Evolutionary conservation across 352 stramenopile species (phyloP).

Genomic region (Phytophthora capsici): DNA sequence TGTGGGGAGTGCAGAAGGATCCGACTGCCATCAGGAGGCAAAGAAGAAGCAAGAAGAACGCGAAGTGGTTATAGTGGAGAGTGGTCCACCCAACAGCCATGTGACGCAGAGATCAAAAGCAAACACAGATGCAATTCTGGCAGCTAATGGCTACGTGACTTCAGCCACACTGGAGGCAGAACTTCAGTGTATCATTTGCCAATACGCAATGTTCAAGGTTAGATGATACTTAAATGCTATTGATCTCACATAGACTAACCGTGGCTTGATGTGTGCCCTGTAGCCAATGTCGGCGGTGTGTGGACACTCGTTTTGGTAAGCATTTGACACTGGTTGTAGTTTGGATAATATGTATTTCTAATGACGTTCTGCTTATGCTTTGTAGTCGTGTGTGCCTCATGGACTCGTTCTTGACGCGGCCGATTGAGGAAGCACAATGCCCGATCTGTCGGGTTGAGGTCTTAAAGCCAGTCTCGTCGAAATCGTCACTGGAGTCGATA

Average conservation of each 20-base stretch:
- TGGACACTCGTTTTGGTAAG: constrained; percentile 64
- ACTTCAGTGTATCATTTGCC: constrained; percentile 64
- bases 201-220: constrained; percentile 63
- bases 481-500: constrained; percentile 26
- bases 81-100: background rate
- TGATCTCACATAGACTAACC: constrained; percentile 1
- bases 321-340: background rate
- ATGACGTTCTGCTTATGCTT: constrained; percentile 3
- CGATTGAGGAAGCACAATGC: constrained; percentile 57
- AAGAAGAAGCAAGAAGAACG: constrained; percentile 7
- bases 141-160: constrained; percentile 27
- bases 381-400: constrained; percentile 58
- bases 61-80: constrained; percentile 16
- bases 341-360: background rate
- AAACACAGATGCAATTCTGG: constrained; percentile 22
- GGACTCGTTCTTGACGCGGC: constrained; percentile 50
- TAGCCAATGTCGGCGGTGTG: constrained; percentile 53
- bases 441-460: constrained; percentile 56
- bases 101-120: constrained; percentile 22
- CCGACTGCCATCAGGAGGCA: background rate
- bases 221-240: background rate
- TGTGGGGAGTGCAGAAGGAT: constrained; percentile 18
- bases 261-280: background rate
- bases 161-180: constrained; percentile 37
- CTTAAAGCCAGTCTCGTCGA: constrained; percentile 34